Evolutionary conservation across 768 basidiomycete genomes (phyloP), one percentile per base, ranked within the genome.

Genomic region (Phanerodontia chrysosporium): DNA sequence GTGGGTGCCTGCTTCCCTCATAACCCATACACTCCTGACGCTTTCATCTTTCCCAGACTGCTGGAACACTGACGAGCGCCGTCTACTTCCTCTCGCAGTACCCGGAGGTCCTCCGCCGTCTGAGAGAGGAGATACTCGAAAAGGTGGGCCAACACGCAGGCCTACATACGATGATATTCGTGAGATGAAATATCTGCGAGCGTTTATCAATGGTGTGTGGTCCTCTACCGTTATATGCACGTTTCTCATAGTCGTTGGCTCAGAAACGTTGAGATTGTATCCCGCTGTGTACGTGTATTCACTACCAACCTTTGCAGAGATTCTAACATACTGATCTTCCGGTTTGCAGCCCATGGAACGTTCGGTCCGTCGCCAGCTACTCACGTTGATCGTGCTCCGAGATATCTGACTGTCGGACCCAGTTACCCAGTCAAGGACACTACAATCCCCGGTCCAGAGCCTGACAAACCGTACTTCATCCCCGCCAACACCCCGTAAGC

Each of bases 251-350:
- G n/a, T 18, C 7, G 7, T 5, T n/a, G 12, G 18, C 28, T 3
- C 48, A 79, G 79, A 82, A 68, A 76, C 77, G 7, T 61, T 82
- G 45, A 67, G 80, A 9, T 64, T 83, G 22, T 72, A 63, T 49
- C 70, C 69, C 24, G 58, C 68, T 27, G 73, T 74, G 71, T 73
- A 65, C 35, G 65, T 62, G 4, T 42, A 4, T 18, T 49, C 2
- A 22, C 21, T 14, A 21, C 49, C 3, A 13, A 16, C 21, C 27
- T 56, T 35, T 6, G 32, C 7, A 35, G 4, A 5, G 36, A 44
- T 21, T 21, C 25, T 9, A 27, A 25, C 22, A 53, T 45, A 51
- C 49, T 14, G 29, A 27, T 27, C 27, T 51, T 49, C 24, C 24
- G 12, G 12, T 28, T 25, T 29, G 7, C 6, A 71, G 71, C 12